A percentile compares a stretch with the other conserved stretches of the same genome.
Evolutionary conservation across 306 rosid genomes (phyloP).

Genomic region (Mimosa pudica): DNA sequence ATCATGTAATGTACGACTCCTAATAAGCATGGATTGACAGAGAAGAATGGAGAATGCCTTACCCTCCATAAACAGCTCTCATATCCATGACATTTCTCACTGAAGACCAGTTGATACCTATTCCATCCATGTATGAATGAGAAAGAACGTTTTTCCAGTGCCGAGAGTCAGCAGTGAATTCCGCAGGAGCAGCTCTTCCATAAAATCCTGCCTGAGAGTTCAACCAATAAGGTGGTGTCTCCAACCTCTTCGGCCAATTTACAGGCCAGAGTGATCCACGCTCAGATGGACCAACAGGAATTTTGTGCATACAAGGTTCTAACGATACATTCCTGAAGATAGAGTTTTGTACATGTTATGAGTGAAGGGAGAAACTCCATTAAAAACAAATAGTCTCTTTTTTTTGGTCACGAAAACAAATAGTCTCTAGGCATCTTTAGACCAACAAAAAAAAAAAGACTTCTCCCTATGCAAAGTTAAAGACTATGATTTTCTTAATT

Average conservation of each 20-base stretch:
- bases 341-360: constrained; percentile 18
- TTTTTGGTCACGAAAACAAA: not conserved
- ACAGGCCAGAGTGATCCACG: constrained; percentile 77
- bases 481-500: constrained; percentile 4
- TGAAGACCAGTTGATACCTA: constrained; percentile 73
- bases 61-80: constrained; percentile 93
- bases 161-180: constrained; percentile 63
- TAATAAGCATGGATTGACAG: not conserved
- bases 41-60: constrained; percentile 38
- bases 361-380: not conserved
- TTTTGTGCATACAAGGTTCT: constrained; percentile 74
- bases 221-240: constrained; percentile 82
- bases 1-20: not conserved
- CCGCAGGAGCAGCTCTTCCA: constrained; percentile 59
- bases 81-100: constrained; percentile 89
- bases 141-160: constrained; percentile 74
- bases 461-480: not conserved
- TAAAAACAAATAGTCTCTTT: not conserved
- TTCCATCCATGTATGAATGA: constrained; percentile 68
- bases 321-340: constrained; percentile 70
- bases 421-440: constrained; percentile 11
- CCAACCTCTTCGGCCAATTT: constrained; percentile 78
- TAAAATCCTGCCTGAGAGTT: constrained; percentile 61
- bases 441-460: not conserved
- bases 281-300: constrained; percentile 52